These are phyloP conservation scores for Knufia fluminis DNA, from an alignment of 2,329 filamentous ascomycete genomes.

Conservation along the genomic window DNA sequence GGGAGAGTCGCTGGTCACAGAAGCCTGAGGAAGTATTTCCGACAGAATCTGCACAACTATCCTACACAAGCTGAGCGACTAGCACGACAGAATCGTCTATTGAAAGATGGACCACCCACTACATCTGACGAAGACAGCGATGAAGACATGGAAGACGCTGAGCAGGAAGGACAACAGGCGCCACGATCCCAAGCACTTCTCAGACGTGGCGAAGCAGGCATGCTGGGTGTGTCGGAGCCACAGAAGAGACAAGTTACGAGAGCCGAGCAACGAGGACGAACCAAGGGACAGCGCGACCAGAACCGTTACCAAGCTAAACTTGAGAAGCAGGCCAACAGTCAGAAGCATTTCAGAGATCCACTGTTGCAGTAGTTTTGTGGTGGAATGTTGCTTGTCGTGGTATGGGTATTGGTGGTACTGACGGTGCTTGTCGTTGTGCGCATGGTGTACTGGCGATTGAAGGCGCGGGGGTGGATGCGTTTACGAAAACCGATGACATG, in stretches of 20 bases:
- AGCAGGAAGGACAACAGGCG: constrained; percentile 1
- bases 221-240: constrained; percentile 66
- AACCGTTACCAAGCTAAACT: constrained; percentile 60
- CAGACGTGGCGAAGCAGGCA: constrained; percentile 64
- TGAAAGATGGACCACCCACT: constrained; percentile 26
- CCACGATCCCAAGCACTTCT: constrained; percentile 40
- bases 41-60: constrained; percentile 82
- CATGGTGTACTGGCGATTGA: no score
- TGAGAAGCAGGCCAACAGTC: constrained; percentile 66
- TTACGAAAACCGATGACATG: no score
- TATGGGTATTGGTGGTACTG: neutral
- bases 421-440: no score
- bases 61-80: constrained; percentile 68
- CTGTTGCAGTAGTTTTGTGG: constrained; percentile 16
- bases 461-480: no score
- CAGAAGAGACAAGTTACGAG: constrained; percentile 61
- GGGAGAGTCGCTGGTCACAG: constrained; percentile 85
- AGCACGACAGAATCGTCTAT: constrained; percentile 34
- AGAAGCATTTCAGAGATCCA: constrained; percentile 58
- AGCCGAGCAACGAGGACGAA: constrained; percentile 60
- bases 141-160: constrained; percentile 36
- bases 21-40: constrained; percentile 76
- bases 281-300: constrained; percentile 52
- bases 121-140: constrained; percentile 47
- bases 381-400: neutral